Base-by-base conservation (phyloP, 2,329 filamentous ascomycete species). In the Purpureocillium takamizusanense region DNA sequence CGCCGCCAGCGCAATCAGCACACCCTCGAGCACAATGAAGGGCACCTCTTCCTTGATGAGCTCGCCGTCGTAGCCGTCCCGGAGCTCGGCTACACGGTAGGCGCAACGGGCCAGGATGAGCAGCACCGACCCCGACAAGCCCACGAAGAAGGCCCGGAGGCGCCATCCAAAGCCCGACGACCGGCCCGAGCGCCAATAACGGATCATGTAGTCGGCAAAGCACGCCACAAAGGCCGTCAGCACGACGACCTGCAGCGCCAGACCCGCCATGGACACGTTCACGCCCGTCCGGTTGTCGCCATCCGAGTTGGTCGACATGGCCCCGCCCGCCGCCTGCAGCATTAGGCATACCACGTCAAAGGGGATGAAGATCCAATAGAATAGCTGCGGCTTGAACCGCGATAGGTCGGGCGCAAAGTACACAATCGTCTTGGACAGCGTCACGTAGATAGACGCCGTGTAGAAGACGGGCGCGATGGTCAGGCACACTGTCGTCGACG, bases 371-470 rank as follows among this genome's bases (percentile, higher is more conserved):
- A 67, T 56, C 61, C 61, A 69, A 60, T 62, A 62, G 46, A 67
- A 63, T 31, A 65, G 52, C 31, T 53, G 48, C 12, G 67, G 65
- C 31, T 54, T 57, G 54, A 71, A 62, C 39, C 66, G 64, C 13
- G 66, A 66, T 30, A 68, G 51, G 2, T 59, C 50, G 3, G 57
- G 59, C 2, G 55, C 59, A 43, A 68, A 55, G 53, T 52, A 54
- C 31, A 68, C 36, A 47, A 68, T 67, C 6, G 58, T 49, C 44
- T 61, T 61, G 45, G 56, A 60, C 23, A 82, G 66, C 23, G 75
- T 80, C 38, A 83, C 70, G 54, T 84, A 85, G 51, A 84, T 77
- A 42, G 76, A 76, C 1, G 79, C 80, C 21, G 74, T 47, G 70
- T 75, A 66, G 46, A 62, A 66, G 42, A 66, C 61, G 37, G 63